A percentile compares a stretch with the other conserved stretches of the same genome.
These are phyloP conservation scores for Venturia oleaginea DNA, from an alignment of 2,329 filamentous ascomycete species.

Conservation along the genomic window DNA sequence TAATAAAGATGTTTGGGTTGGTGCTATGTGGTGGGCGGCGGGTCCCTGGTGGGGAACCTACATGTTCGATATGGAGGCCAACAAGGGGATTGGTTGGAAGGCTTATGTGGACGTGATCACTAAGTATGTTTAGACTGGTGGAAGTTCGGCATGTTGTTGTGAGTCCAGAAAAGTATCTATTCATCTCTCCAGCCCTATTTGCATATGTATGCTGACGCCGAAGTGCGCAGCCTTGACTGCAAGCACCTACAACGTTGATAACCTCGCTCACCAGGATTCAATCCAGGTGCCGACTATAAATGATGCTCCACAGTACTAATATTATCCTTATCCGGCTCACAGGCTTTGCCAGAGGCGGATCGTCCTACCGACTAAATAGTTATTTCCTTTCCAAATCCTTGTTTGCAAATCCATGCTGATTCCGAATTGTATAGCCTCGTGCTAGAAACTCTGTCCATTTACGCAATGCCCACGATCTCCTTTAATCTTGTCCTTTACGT, in stretches of 20 bases:
- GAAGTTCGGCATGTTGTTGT: background rate
- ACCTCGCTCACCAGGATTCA: no score
- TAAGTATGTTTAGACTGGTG: conserved; percentile 13
- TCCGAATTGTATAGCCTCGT: no score
- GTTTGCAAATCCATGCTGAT: background rate
- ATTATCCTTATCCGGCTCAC: no score
- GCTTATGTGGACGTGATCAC: conserved; percentile 17
- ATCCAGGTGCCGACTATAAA: no score
- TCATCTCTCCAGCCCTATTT: background rate
- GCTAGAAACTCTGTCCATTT: no score
- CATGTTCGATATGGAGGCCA: conserved; percentile 43
- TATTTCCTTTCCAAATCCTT: no score
- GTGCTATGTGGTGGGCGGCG: conserved; percentile 47
- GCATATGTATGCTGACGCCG: background rate
- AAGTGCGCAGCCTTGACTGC: background rate
- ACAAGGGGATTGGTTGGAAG: conserved; percentile 34
- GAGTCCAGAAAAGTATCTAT: background rate
- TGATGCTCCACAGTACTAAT: no score
- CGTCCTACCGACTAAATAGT: no score
- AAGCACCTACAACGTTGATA: no score
- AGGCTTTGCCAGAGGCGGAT: no score
- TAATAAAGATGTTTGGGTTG: conserved; percentile 46
- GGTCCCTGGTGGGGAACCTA: conserved; percentile 45
- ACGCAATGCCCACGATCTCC: no score
- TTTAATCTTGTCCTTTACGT: no score